Evolutionary conservation across 1,284 basidiomycete species (phyloP).

Genomic region (Pascua sp.): DNA sequence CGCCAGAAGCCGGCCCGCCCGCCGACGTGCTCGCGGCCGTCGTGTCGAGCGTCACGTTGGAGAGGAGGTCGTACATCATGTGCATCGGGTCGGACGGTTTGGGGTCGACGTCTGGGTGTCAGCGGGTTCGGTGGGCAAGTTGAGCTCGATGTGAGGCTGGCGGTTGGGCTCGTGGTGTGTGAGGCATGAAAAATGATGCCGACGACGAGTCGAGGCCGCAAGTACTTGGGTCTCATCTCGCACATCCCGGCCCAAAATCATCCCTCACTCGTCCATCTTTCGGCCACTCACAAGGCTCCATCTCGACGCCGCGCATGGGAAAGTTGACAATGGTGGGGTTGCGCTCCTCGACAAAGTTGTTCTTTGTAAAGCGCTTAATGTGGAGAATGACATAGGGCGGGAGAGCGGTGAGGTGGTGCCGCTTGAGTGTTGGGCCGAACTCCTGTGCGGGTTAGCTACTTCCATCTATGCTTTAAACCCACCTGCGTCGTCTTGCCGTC

Average conservation of each 20-base stretch:
- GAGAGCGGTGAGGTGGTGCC: constrained; percentile 82
- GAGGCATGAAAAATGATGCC: too few species aligned
- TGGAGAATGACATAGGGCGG: constrained; percentile 92
- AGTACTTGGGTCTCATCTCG: too few species aligned
- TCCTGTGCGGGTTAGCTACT: constrained; percentile 55
- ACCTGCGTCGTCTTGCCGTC: constrained; percentile 86
- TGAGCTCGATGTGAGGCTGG: too few species aligned
- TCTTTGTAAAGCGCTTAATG: constrained; percentile 97
- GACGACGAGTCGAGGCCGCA: too few species aligned
- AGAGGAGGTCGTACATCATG: constrained; percentile 86
- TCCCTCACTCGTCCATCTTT: constrained; percentile 7
- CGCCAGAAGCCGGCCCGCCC: constrained; percentile 26
- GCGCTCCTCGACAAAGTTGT: constrained; percentile 95
- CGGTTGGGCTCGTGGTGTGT: too few species aligned
- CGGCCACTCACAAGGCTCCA: constrained; percentile 70
- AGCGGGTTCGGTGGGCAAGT: constrained; percentile 8
- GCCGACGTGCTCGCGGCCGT: constrained; percentile 73
- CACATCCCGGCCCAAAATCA: too few species aligned
- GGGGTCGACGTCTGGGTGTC: constrained; percentile 70
- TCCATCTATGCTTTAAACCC: constrained; percentile 20
- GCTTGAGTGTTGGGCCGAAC: constrained; percentile 75
- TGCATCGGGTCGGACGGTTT: constrained; percentile 56
- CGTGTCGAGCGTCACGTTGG: constrained; percentile 89
- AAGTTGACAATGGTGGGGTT: constrained; percentile 99
- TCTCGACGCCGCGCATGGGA: constrained; percentile 85